Percentiles rank a stretch among this genome's conserved stretches.
phyloP scores from a whole-genome alignment of 768 basidiomycete species.

The Lactifluus pinguis region DNA sequence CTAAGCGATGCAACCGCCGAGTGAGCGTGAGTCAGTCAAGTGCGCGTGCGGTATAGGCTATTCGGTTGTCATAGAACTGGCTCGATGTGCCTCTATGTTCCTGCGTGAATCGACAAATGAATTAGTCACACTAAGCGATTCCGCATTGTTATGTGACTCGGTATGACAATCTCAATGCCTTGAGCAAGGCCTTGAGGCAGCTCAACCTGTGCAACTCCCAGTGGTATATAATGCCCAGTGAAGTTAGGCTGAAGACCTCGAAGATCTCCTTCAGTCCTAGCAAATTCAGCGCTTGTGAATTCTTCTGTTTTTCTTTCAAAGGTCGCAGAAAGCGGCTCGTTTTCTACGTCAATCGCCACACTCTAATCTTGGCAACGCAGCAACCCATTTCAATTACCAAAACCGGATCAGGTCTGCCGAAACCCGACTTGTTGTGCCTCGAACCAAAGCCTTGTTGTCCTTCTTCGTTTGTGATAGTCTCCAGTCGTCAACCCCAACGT shows the following conservation, averaged over 20 bases:
- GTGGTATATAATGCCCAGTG: constrained; percentile 1
- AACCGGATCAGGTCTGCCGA: background rate
- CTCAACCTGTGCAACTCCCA: background rate
- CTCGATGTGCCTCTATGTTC: constrained; percentile 4
- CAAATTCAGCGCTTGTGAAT: background rate
- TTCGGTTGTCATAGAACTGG: background rate
- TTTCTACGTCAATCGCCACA: background rate
- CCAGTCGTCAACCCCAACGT: background rate
- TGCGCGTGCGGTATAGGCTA: too few relatives aligned
- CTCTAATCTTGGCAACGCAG: background rate
- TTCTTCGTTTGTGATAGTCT: background rate
- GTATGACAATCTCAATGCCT: constrained; percentile 1
- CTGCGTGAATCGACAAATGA: constrained; percentile 1
- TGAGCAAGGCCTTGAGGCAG: background rate
- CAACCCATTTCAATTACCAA: background rate
- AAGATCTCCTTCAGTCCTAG: background rate
- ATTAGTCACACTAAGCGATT: background rate
- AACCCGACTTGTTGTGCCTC: background rate
- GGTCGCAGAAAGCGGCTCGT: background rate
- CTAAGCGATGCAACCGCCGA: background rate
- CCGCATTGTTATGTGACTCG: background rate
- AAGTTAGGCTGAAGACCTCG: background rate
- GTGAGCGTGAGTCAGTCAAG: background rate
- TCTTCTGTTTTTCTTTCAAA: background rate
- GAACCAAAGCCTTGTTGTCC: too few relatives aligned